Evolutionary conservation across 2,329 filamentous ascomycete species (phyloP).

Genomic region (Neofusicoccum parvum): DNA sequence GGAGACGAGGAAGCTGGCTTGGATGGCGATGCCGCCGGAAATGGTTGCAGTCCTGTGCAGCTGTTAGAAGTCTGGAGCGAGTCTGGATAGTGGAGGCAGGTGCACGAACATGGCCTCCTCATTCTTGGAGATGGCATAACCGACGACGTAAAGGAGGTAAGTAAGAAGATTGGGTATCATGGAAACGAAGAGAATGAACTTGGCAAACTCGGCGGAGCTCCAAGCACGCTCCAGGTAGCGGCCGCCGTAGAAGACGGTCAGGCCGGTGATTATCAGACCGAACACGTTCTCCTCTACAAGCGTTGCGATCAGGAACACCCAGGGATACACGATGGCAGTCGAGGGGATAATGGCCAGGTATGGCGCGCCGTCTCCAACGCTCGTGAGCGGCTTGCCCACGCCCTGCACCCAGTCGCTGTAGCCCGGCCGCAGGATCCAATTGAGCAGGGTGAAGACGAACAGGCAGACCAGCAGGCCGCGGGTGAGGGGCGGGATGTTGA

Average conservation of each 20-base stretch:
- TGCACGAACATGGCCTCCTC: constrained; percentile 67
- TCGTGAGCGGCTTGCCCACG: constrained; percentile 45
- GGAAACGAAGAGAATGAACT: constrained; percentile 78
- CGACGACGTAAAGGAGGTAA: constrained; percentile 72
- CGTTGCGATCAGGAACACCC: constrained; percentile 85
- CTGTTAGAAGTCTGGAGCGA: constrained; percentile 22
- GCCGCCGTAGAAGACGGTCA: constrained; percentile 87
- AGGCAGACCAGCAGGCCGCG: constrained; percentile 76
- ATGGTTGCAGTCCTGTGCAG: constrained; percentile 71
- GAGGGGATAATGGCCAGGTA: constrained; percentile 88
- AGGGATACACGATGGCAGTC: constrained; percentile 82
- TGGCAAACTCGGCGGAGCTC: constrained; percentile 88
- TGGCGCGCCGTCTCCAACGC: constrained; percentile 68
- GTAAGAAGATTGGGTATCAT: constrained; percentile 79
- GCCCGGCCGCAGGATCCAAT: constrained; percentile 67
- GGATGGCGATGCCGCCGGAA: constrained; percentile 83
- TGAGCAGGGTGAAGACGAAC: constrained; percentile 77
- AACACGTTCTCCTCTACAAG: constrained; percentile 93
- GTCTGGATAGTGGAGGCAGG: not conserved
- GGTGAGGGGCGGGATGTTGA: constrained; percentile 92
- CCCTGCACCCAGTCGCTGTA: constrained; percentile 47
- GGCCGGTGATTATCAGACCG: constrained; percentile 74
- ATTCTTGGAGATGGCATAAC: constrained; percentile 69
- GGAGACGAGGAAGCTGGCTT: constrained; percentile 91
- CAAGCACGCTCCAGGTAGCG: constrained; percentile 95